phyloP scores from a whole-genome alignment of 2,329 filamentous ascomycete genomes.

The Diaporthe vaccinii region DNA sequence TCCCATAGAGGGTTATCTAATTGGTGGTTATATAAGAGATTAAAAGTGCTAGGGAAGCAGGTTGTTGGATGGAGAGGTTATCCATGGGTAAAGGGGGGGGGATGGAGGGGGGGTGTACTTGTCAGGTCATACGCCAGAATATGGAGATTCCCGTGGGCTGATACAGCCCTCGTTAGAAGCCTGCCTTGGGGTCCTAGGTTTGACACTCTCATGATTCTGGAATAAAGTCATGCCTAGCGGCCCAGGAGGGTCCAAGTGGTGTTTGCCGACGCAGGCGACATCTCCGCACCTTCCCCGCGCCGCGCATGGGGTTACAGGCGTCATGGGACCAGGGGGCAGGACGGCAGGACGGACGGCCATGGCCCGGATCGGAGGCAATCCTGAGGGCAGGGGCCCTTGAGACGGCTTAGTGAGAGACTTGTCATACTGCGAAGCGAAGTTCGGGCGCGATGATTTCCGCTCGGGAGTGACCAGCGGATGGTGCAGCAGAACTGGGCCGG shows the following conservation, averaged over 20 bases:
- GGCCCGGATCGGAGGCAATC: not conserved
- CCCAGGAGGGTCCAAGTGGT: not conserved
- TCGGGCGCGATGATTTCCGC: not conserved
- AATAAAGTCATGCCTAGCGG: conserved; percentile 37
- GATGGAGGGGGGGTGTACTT: too few relatives aligned
- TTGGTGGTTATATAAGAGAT: too few relatives aligned
- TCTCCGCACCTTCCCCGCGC: conserved; percentile 38
- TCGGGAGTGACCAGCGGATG: conserved; percentile 8
- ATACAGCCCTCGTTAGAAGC: not conserved
- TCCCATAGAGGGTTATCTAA: too few relatives aligned
- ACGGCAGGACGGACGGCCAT: not conserved
- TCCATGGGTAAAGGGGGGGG: too few relatives aligned
- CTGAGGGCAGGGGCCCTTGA: not conserved
- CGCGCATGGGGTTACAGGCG: not conserved
- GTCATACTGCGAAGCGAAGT: conserved; percentile 18
- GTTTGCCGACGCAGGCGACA: conserved; percentile 9
- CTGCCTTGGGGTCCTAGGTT: too few relatives aligned
- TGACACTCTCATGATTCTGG: not conserved
- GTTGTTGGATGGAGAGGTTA: too few relatives aligned
- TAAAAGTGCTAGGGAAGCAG: too few relatives aligned
- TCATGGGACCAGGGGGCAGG: conserved; percentile 19
- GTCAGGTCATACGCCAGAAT: too few relatives aligned
- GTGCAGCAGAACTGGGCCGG: not conserved
- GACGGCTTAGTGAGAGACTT: conserved; percentile 15
- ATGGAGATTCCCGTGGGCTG: not conserved